A percentile compares a stretch with the other conserved stretches of the same genome.
Conservation (phyloP, 345 rosid species). For the Populus ilicifolia region DNA sequence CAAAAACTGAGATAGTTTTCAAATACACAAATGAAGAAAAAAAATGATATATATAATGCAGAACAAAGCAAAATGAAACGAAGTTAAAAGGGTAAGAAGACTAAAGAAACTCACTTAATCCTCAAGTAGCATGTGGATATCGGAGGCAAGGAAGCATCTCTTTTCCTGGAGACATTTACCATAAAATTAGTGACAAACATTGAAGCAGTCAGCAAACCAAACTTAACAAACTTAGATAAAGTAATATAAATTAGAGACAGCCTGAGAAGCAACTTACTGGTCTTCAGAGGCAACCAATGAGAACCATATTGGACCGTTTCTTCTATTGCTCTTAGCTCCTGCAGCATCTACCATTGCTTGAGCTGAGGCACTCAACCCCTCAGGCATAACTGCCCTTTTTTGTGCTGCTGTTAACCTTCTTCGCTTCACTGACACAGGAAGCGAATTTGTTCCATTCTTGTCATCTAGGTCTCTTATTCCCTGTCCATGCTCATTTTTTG, state of each 20-base stretch:
- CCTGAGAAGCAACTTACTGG: conserved; percentile 53
- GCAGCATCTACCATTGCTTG: conserved; percentile 51
- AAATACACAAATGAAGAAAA: conserved; percentile 4
- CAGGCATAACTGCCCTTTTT: conserved; percentile 46
- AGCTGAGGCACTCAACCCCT: conserved; percentile 49
- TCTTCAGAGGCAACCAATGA: conserved; percentile 83
- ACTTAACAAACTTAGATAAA: background rate
- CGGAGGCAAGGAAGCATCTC: conserved; percentile 73
- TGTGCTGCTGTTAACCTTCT: conserved; percentile 62
- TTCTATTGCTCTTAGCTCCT: conserved; percentile 44
- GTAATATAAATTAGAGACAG: background rate
- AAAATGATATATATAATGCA: background rate
- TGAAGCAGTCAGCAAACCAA: conserved; percentile 1
- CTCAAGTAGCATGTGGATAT: conserved; percentile 72
- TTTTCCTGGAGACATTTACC: conserved; percentile 60
- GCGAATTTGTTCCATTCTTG: conserved; percentile 41
- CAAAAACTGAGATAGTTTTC: background rate
- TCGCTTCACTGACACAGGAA: conserved; percentile 48
- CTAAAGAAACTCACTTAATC: conserved; percentile 55
- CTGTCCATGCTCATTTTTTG: conserved; percentile 54
- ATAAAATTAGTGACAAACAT: conserved; percentile 14
- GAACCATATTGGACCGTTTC: conserved; percentile 85
- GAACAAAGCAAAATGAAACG: background rate
- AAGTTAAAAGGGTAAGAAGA: background rate
- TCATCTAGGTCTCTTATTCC: conserved; percentile 48